Evolutionary conservation across 768 basidiomycete genomes (phyloP).

Genomic region (Auricularia heimuer): DNA sequence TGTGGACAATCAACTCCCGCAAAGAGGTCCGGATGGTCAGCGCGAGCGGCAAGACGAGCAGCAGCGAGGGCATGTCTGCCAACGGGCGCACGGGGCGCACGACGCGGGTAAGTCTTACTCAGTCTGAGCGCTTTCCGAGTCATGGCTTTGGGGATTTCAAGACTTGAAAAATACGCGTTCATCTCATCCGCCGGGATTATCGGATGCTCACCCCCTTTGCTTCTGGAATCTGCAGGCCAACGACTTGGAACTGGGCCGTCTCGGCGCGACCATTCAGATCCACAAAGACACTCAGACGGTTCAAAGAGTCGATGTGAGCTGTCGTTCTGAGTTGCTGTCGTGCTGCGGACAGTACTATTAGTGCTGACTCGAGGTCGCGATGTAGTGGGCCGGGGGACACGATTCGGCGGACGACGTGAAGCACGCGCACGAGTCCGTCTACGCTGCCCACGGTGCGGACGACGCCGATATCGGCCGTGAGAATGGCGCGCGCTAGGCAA

Average conservation of each 20-base stretch:
- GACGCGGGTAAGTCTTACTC: background rate
- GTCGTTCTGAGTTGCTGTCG: background rate
- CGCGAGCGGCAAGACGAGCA: slow-evolving; percentile 2
- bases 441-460: background rate
- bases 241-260: background rate
- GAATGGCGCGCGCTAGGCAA: no score
- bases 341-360: no score
- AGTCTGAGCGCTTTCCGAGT: no score
- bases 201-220: no score
- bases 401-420: background rate
- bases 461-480: no score
- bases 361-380: no score
- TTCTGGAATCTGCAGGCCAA: background rate
- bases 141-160: no score
- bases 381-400: background rate
- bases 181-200: no score
- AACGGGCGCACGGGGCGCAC: background rate
- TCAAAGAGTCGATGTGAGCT: background rate
- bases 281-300: background rate
- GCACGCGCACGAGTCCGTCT: background rate
- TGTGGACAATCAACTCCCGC: slow-evolving; percentile 1
- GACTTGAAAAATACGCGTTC: no score
- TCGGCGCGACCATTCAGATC: background rate
- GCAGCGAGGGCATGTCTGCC: background rate
- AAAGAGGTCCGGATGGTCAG: background rate